phyloP scores from a whole-genome alignment of 345 rosid species.

The Eucalyptus sp. region DNA sequence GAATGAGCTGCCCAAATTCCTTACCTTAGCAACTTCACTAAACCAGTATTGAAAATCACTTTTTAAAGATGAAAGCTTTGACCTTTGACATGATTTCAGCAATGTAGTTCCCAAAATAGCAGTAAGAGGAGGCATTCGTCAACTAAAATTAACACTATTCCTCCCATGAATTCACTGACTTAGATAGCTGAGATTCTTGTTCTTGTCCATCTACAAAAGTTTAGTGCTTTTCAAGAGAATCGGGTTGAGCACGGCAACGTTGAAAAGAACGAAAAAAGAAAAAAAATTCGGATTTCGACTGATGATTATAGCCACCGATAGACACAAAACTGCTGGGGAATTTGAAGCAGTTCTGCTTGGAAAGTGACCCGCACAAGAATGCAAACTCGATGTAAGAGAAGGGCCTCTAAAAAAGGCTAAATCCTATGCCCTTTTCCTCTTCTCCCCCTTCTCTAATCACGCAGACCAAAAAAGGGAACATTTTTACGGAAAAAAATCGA shows the following conservation, averaged over 20 bases:
- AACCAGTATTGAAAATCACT: neutral
- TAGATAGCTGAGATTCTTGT: neutral
- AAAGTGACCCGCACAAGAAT: constrained; percentile 10
- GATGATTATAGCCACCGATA: constrained; percentile 10
- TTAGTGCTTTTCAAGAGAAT: neutral
- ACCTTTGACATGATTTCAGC: neutral
- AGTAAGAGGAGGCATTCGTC: neutral
- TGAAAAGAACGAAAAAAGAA: neutral
- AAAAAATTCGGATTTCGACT: neutral
- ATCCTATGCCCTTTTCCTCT: constrained; percentile 17
- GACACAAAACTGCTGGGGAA: constrained; percentile 17
- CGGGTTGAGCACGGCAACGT: neutral
- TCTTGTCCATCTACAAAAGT: neutral
- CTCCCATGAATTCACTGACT: neutral
- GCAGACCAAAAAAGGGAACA: neutral
- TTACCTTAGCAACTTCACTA: neutral
- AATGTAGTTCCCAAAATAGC: neutral
- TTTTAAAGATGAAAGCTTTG: neutral
- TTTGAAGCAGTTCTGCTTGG: constrained; percentile 25
- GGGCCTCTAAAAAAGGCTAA: constrained; percentile 25
- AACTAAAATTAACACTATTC: neutral
- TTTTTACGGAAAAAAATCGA: too few species aligned
- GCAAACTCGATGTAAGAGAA: constrained; percentile 13
- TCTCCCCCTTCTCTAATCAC: constrained; percentile 13
- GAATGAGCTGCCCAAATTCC: neutral